Evolutionary conservation across 2,329 filamentous ascomycete species (phyloP).

Genomic region (Teratosphaeriaceae sp.): DNA sequence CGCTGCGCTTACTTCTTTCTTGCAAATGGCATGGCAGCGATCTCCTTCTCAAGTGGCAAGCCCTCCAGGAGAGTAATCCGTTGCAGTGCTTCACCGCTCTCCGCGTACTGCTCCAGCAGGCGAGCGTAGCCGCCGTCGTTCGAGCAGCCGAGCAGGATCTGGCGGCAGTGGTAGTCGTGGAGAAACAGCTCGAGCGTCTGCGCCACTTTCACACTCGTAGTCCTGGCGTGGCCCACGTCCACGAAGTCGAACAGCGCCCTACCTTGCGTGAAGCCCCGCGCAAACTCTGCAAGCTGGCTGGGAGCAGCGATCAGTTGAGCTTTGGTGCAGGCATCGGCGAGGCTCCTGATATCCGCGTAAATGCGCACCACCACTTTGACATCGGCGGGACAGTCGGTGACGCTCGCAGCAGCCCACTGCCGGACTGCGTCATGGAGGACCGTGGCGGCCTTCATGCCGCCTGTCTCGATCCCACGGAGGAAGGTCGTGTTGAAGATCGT

Average conservation of each 20-base stretch:
- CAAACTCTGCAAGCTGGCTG: conserved; percentile 49
- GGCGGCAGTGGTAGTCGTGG: conserved; percentile 53
- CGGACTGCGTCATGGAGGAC: conserved; percentile 46
- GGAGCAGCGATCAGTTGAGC: conserved; percentile 45
- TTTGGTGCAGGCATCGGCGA: conserved; percentile 36
- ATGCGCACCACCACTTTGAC: conserved; percentile 42
- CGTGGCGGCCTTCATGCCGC: conserved; percentile 50
- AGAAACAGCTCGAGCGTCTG: conserved; percentile 50
- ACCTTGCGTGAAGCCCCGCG: conserved; percentile 51
- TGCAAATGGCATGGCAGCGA: conserved; percentile 45
- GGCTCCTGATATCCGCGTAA: conserved; percentile 39
- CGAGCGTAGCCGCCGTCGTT: conserved; percentile 50
- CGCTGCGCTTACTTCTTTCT: conserved; percentile 31
- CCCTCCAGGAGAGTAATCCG: conserved; percentile 53
- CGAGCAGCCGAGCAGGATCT: conserved; percentile 54
- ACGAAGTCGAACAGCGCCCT: conserved; percentile 54
- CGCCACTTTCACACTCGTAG: conserved; percentile 53
- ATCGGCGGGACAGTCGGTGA: conserved; percentile 29
- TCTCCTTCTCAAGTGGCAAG: conserved; percentile 48
- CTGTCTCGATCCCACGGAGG: conserved; percentile 37
- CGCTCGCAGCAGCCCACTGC: conserved; percentile 31
- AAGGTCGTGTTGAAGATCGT: conserved; percentile 37
- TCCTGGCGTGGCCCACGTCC: conserved; percentile 54
- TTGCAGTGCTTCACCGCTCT: conserved; percentile 35
- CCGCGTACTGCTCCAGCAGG: conserved; percentile 44